Evolutionary conservation across 2,329 filamentous ascomycete genomes (phyloP), one percentile per base, ranked within the genome.

Genomic region (Aspergillus sojae): DNA sequence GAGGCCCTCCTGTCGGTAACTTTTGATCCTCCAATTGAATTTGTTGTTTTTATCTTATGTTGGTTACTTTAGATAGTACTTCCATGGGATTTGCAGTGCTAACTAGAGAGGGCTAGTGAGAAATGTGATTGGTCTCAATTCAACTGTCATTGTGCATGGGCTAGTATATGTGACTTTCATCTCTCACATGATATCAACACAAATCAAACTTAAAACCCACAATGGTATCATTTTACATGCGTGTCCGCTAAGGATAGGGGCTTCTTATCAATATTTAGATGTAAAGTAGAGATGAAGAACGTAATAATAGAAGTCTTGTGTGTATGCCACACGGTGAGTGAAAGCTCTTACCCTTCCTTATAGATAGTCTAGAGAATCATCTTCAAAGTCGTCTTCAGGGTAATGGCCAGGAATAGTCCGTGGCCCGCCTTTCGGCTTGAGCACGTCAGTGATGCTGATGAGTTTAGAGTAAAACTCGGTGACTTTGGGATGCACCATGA

Each of bases 401-500:
- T 59, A 71, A 28, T 71, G 68, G 23, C 70, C 70, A 5, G 34
- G 58, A 23, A 39, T 23, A 30, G 77, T 74, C 55, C 77, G 79
- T 55, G 80, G 60, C 16, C 55, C 26, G 12, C 62, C 65, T 57
- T 75, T 77, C 3, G 70, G 60, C 57, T 74, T 75, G 19, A 77
- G 65, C 43, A 80, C 69, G 28, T 87, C 80, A 58, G 92, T 91
- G 4, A 90, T 92, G 64, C 88, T 89, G 70, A 91, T 91, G 41
- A 99, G 81, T 71, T 92, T 91, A 66, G 88, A 85, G 77, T 99
- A 99, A 74, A 99, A 99, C 2, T 84, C 84, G 6, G 92, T 84
- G 21, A 99, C 95, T 70, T 89, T 89, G 1, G 92, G 89, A 74
- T 99, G 95, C 3, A 96, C 95, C 89, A 97, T 94, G 30, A 99